These are phyloP conservation scores for Lenwebbia sp. DNA, from an alignment of 345 rosid species.

Conservation along the genomic window DNA sequence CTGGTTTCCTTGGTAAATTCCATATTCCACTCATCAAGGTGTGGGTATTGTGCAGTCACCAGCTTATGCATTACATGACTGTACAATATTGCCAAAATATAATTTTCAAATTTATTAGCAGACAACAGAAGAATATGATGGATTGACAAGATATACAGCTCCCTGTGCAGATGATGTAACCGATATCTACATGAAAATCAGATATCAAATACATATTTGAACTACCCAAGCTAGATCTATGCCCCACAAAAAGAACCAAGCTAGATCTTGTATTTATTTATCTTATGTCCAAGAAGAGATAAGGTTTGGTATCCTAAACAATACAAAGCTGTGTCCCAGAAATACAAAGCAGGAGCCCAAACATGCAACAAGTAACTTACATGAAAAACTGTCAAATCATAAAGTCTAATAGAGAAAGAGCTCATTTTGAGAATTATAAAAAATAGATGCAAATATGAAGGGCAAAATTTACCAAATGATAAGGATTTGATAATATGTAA, in stretches of 20 bases:
- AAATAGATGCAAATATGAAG: background rate
- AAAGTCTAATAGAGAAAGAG: background rate
- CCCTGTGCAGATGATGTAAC: background rate
- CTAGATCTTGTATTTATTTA: background rate
- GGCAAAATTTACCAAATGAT: constrained; percentile 67
- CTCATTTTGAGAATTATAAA: background rate
- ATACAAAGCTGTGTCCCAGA: background rate
- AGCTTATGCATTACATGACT: background rate
- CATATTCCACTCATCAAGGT: background rate
- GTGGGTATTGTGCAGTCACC: background rate
- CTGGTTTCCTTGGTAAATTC: background rate
- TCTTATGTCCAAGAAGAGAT: background rate
- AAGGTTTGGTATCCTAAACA: background rate
- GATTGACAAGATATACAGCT: background rate
- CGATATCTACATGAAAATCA: background rate
- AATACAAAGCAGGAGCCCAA: background rate
- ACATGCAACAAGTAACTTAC: background rate
- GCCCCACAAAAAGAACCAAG: background rate
- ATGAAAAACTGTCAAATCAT: background rate
- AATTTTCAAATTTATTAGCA: background rate
- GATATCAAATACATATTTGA: background rate
- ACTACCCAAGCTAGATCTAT: background rate
- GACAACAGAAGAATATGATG: background rate
- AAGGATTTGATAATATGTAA: constrained; percentile 84
- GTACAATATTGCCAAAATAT: background rate